Percentiles rank a stretch among this genome's conserved stretches.
These are phyloP conservation scores for Colletotrichum destructivum DNA, from an alignment of 2,329 filamentous ascomycete genomes.

Conservation along the genomic window DNA sequence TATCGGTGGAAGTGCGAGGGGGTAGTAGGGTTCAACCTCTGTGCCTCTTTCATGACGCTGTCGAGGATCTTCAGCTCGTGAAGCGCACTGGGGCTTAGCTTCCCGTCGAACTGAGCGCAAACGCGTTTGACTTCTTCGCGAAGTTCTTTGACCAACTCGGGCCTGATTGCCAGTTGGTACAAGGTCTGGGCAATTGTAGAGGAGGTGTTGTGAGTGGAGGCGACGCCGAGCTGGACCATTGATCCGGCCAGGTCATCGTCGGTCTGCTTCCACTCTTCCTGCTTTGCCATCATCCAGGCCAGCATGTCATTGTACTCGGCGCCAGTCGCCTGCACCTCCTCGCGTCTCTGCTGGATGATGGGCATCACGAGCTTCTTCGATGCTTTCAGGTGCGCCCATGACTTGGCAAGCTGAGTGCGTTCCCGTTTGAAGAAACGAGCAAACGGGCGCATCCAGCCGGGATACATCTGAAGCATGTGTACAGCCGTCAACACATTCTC, in stretches of 20 bases:
- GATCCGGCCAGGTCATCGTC: constrained; percentile 54
- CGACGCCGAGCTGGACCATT: constrained; percentile 59
- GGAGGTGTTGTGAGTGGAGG: constrained; percentile 64
- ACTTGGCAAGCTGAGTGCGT: constrained; percentile 11
- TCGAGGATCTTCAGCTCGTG: constrained; percentile 52
- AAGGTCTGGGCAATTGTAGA: constrained; percentile 56
- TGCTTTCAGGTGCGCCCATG: constrained; percentile 10
- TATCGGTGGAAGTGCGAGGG: constrained; percentile 50
- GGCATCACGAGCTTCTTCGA: constrained; percentile 16
- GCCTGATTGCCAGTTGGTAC: constrained; percentile 64
- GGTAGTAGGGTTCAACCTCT: constrained; percentile 48
- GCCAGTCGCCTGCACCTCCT: not conserved
- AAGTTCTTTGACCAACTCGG: constrained; percentile 63
- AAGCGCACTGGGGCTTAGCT: constrained; percentile 51
- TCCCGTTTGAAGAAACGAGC: constrained; percentile 12
- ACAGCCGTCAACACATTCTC: constrained; percentile 20
- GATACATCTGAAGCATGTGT: constrained; percentile 24
- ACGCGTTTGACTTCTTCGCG: constrained; percentile 62
- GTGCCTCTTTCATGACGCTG: constrained; percentile 53
- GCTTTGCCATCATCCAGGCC: constrained; percentile 55
- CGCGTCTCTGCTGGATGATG: constrained; percentile 15
- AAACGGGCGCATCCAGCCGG: constrained; percentile 21
- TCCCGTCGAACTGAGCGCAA: constrained; percentile 50
- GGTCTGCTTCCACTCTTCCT: constrained; percentile 49
- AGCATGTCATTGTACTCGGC: constrained; percentile 19